These are phyloP conservation scores for Ensete ventricosum DNA, from an alignment of 176 grass and related monocot species.

Conservation along the genomic window DNA sequence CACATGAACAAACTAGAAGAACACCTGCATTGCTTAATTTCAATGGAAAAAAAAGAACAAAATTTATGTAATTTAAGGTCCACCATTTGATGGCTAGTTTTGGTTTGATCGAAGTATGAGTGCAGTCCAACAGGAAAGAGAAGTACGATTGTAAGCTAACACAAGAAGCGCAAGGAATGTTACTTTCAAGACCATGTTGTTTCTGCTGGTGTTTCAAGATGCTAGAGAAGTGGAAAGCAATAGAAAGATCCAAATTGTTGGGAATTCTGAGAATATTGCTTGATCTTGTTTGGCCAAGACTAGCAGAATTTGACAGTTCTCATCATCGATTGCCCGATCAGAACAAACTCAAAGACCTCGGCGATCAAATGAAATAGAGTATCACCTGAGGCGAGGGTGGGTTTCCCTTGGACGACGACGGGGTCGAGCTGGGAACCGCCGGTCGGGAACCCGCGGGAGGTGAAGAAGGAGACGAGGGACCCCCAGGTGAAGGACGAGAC, in stretches of 20 bases:
- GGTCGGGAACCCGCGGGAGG: slow-evolving; percentile 29
- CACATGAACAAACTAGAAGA: neutral
- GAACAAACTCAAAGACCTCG: neutral
- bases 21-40: neutral
- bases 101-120: neutral
- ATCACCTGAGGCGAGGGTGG: slow-evolving; percentile 29
- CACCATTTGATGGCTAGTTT: neutral
- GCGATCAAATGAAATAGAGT: neutral
- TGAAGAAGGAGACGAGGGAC: slow-evolving; percentile 49
- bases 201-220: neutral
- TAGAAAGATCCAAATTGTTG: neutral
- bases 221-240: too few relatives aligned
- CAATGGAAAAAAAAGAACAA: neutral
- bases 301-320: neutral
- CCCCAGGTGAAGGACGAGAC: slow-evolving; percentile 49
- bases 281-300: neutral
- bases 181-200: neutral
- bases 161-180: neutral
- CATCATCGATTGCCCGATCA: neutral
- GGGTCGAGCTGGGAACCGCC: slow-evolving; percentile 28
- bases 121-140: neutral
- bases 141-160: neutral
- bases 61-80: neutral
- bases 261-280: neutral
- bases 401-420: slow-evolving; percentile 34